A percentile compares a stretch with the other conserved stretches of the same genome.
Conservation (phyloP, 1,139 yeast genomes). For the Geotrichum candidum region DNA sequence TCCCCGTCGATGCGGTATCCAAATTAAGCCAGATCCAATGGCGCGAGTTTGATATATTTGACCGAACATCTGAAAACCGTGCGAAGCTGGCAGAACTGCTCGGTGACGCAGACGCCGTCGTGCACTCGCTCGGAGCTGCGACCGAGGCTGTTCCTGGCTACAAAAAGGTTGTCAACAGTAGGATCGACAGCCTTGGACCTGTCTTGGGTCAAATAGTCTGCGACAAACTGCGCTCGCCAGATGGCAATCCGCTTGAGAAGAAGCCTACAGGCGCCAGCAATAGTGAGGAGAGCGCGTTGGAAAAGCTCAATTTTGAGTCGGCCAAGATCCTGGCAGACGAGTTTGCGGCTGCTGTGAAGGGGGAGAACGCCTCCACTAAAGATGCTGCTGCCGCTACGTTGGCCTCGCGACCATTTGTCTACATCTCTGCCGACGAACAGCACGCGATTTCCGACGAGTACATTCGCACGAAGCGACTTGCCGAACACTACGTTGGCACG, state of each 20-base stretch:
- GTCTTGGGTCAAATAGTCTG: background rate
- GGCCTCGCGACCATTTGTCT: slow-evolving; percentile 49
- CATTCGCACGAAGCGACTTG: slow-evolving; percentile 67
- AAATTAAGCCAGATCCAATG: slow-evolving; percentile 63
- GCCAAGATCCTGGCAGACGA: slow-evolving; percentile 62
- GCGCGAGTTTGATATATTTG: slow-evolving; percentile 62
- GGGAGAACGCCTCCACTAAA: background rate
- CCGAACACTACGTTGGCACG: slow-evolving; percentile 52
- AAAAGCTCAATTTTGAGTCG: slow-evolving; percentile 61
- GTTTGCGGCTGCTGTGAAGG: slow-evolving; percentile 33
- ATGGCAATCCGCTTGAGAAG: slow-evolving; percentile 11
- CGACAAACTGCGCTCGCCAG: background rate
- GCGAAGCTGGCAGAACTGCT: slow-evolving; percentile 43
- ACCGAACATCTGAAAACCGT: slow-evolving; percentile 42
- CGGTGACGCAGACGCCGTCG: slow-evolving; percentile 54
- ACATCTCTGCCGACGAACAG: slow-evolving; percentile 73
- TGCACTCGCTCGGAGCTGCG: slow-evolving; percentile 76
- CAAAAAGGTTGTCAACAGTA: slow-evolving; percentile 40
- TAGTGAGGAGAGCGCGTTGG: slow-evolving; percentile 42
- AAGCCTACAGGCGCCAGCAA: slow-evolving; percentile 6
- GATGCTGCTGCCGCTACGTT: slow-evolving; percentile 1
- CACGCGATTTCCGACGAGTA: slow-evolving; percentile 67
- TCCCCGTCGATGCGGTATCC: slow-evolving; percentile 20
- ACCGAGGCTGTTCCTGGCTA: slow-evolving; percentile 57
- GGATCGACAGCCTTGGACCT: background rate